A percentile compares a stretch with the other conserved stretches of the same genome.
Evolutionary conservation across 176 grass and related monocot species (phyloP).

Genomic region (Rhynchospora tenuis): DNA sequence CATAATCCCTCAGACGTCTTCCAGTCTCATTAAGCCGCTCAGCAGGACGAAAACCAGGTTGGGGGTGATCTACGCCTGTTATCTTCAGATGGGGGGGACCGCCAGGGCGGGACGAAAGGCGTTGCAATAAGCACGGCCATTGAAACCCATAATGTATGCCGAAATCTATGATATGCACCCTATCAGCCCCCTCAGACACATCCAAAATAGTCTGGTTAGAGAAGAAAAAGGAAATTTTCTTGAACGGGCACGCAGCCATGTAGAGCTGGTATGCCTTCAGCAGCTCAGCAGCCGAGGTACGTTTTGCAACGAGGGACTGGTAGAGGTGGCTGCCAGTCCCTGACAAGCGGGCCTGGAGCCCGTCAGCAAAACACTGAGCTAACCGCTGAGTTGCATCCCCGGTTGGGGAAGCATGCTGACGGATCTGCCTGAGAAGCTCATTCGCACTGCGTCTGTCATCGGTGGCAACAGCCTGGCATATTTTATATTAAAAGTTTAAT

Average conservation of each 20-base stretch:
- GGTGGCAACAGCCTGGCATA: constrained; percentile 34
- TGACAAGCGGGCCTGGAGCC: constrained; percentile 50
- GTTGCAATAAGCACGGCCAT: constrained; percentile 64
- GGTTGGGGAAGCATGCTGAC: constrained; percentile 12
- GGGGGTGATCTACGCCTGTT: constrained; percentile 61
- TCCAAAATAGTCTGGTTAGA: constrained; percentile 53
- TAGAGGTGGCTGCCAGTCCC: constrained; percentile 57
- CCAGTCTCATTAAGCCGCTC: constrained; percentile 68
- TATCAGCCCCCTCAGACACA: constrained; percentile 39
- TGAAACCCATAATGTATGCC: constrained; percentile 76
- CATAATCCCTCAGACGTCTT: constrained; percentile 46
- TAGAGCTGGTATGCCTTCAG: constrained; percentile 69
- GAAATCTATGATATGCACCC: constrained; percentile 64
- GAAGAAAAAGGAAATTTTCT: constrained; percentile 42
- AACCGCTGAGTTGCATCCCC: constrained; percentile 47
- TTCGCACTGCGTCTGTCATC: constrained; percentile 31
- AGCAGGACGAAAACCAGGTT: constrained; percentile 62
- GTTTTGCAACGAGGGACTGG: constrained; percentile 61
- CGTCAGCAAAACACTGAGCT: constrained; percentile 57
- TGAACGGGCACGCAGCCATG: constrained; percentile 85
- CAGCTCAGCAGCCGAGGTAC: constrained; percentile 29
- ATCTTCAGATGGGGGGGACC: constrained; percentile 60
- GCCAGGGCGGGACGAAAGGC: constrained; percentile 29
- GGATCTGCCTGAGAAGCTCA: constrained; percentile 44
- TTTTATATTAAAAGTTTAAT: background rate